Evolutionary conservation across 768 basidiomycete genomes (phyloP), one percentile per base, ranked within the genome.

Genomic region (Piloderma croceum): DNA sequence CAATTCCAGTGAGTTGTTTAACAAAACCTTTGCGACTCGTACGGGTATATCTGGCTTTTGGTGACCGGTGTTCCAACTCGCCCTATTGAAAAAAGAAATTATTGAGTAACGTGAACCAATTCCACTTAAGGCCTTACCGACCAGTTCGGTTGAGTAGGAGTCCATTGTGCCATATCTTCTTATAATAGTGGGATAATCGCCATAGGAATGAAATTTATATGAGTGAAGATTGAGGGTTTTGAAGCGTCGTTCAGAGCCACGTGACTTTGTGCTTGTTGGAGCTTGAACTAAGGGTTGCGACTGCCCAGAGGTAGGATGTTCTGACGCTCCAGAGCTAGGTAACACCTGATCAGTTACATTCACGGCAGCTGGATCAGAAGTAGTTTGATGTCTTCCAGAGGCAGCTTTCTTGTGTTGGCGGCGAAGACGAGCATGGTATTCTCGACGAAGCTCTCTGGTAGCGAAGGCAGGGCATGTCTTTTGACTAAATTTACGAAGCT

Each of bases 381-480:
- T 9, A 15, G 9, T 29, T 9, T n/a, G n/a, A n/a, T n/a, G n/a
- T n/a, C n/a, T 15, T n/a, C n/a, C n/a, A n/a, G n/a, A n/a, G n/a
- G 15, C 27, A 9, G 9, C 15, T 5, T 41, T 18, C 6, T 51
- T 43, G 19, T 25, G 34, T 6, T 52, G 46, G 19, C 53, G 53
- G 1, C 59, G 0, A 18, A 12, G n/a, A 48, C 0, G 60, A 2
- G 68, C 62, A 4, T 48, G 56, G 3, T 43, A 49, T 38, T 77
- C 73, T 2, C 39, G 39, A 0, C 68, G 69, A 11, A 74, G 49
- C 34, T 62, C 55, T 2, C 31, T 7, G 0, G 63, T 65, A 1
- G 43, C 22, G 31, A 60, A 64, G 2, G 42, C 17, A 1, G 4
- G 3, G 27, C 57, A 58, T 7, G 56, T 59, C 3, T 41, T 44